phyloP scores from a whole-genome alignment of 2,329 filamentous ascomycete species.

The Talaromyces sp. region DNA sequence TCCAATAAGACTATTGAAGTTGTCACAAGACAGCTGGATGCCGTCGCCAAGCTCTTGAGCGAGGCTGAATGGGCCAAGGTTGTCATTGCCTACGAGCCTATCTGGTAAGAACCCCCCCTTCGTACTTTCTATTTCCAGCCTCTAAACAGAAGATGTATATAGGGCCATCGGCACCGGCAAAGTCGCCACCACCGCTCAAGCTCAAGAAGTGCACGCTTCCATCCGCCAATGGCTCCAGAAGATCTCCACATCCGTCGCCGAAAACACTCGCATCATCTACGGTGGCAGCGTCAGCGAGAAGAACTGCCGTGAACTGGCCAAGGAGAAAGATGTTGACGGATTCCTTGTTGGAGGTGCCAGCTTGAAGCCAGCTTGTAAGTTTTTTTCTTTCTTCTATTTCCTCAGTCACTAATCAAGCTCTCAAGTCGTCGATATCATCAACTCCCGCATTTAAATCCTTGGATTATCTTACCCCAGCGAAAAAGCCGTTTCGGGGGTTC shows the following conservation, averaged over 20 bases:
- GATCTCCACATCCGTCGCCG: conserved; percentile 72
- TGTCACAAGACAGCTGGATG: conserved; percentile 72
- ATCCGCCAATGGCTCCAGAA: conserved; percentile 85
- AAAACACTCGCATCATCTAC: conserved; percentile 91
- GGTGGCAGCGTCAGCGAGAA: conserved; percentile 96
- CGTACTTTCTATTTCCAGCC: too few species aligned
- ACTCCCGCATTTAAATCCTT: conserved; percentile 48
- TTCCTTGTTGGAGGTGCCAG: conserved; percentile 96
- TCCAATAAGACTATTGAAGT: conserved; percentile 72
- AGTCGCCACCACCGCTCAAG: conserved; percentile 82
- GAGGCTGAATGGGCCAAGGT: conserved; percentile 87
- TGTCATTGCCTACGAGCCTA: conserved; percentile 97
- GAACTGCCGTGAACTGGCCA: conserved; percentile 91
- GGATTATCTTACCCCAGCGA: neutral
- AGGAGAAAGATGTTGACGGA: conserved; percentile 92
- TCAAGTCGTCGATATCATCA: conserved; percentile 64
- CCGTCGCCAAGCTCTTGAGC: conserved; percentile 62
- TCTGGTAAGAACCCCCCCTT: conserved; percentile 65
- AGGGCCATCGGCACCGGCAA: conserved; percentile 83
- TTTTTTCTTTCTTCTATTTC: conserved; percentile 1
- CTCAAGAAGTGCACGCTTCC: conserved; percentile 87
- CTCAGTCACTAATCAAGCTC: neutral
- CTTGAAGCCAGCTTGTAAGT: conserved; percentile 89
- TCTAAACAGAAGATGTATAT: neutral
- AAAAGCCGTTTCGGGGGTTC: neutral